These are phyloP conservation scores for Gnaphalium uliginosum DNA, from an alignment of 129 eudicot species.

Conservation along the genomic window DNA sequence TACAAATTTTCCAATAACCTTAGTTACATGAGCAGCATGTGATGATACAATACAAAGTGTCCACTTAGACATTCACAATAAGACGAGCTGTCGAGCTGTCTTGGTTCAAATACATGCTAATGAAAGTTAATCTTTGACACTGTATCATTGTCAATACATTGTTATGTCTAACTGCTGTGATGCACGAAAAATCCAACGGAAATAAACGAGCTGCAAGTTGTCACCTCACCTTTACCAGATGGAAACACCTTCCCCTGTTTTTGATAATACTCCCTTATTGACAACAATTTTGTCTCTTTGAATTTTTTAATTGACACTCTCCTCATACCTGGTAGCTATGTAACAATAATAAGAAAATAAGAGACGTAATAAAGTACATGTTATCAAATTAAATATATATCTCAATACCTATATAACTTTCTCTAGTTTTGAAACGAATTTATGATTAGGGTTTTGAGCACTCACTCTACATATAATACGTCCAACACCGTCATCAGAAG, in stretches of 20 bases:
- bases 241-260: constrained; percentile 54
- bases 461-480: constrained; percentile 55
- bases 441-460: constrained; percentile 24
- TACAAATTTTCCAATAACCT: neutral
- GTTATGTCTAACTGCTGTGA: neutral
- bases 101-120: neutral
- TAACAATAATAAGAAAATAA: neutral
- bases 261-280: constrained; percentile 48
- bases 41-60: neutral
- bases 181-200: constrained; percentile 7
- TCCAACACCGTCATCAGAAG: constrained; percentile 26
- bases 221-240: constrained; percentile 58
- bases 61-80: neutral
- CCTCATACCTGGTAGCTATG: constrained; percentile 65
- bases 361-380: neutral
- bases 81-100: neutral
- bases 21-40: neutral
- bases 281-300: constrained; percentile 43
- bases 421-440: neutral
- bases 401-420: too few species aligned
- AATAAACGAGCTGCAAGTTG: constrained; percentile 26
- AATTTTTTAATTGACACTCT: constrained; percentile 46
- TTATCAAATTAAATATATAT: too few species aligned
- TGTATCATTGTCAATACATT: neutral
- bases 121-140: neutral